Evolutionary conservation across 331 rosid genomes (phyloP).

Genomic region (Rhamnella rubrinervis): DNA sequence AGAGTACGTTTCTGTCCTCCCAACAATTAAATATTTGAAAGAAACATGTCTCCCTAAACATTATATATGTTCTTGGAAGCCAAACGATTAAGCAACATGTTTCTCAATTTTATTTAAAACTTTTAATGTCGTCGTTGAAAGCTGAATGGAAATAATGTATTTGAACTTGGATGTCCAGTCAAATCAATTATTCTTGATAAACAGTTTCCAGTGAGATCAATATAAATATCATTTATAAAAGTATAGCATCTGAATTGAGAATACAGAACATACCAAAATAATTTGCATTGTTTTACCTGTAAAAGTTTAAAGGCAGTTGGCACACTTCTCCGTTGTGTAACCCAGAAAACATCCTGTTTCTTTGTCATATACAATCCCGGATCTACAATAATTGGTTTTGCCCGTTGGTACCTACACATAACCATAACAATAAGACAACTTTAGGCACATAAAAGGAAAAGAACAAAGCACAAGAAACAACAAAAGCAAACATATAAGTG

Average conservation of each 20-base stretch:
- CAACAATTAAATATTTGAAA: not conserved
- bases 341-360: conserved; percentile 93
- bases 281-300: conserved; percentile 48
- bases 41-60: not conserved
- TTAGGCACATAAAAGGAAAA: not conserved
- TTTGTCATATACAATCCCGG: conserved; percentile 89
- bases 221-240: not conserved
- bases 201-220: not conserved
- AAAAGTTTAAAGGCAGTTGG: conserved; percentile 96
- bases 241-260: not conserved
- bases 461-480: not conserved
- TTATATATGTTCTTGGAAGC: not conserved
- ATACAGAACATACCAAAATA: not conserved
- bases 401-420: conserved; percentile 67
- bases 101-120: not conserved
- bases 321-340: conserved; percentile 87
- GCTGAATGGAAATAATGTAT: not conserved
- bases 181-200: not conserved
- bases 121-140: not conserved
- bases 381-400: conserved; percentile 86
- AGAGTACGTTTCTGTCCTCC: not conserved
- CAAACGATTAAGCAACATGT: not conserved
- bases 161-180: not conserved
- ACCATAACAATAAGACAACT: conserved; percentile 15
- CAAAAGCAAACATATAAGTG: not conserved